Base-by-base conservation (phyloP, 2,329 filamentous ascomycete genomes). In the Zelopaecilomyces penicillatus region DNA sequence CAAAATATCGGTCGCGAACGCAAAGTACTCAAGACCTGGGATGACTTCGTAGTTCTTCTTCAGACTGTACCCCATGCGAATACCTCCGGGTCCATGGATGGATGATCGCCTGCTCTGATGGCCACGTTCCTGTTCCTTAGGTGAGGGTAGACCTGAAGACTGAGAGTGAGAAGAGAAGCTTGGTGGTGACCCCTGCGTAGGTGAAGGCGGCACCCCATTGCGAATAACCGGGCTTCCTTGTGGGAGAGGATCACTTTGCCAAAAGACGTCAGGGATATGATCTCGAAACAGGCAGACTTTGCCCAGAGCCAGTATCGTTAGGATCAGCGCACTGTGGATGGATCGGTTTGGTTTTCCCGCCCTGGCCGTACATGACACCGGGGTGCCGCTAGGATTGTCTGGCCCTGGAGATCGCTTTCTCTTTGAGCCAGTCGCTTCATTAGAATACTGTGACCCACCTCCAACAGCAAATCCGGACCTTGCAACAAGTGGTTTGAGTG, bases 21-120 rank as follows among this genome's bases (percentile, higher is more conserved):
- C 85, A 61, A 90, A 96, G 60, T 96, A 96, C 30, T 89, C 85
- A 46, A 97, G 69, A 0, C 93, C 93, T 1, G 93, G 91, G 49
- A 96, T 85, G 5, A 85, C 76, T 56, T 97, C 89, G 41, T 93
- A 74, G 58, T 95, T 95, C 54, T 67, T 67, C 50, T 66, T 66
- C 30, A 66, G 43, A 19, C 53, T 59, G 9, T 54, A 57, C 4
- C 61, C 61, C 7, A 52, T 44, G 19, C 62, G 58, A 37, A 52
- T 45, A 9, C 49, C 51, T 11, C 51, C 53, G 2, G 53, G 49
- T 2, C 64, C 71, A 55, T 81, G 72, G 37, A 76, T 59, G 0
- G 76, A 81, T 4, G 69, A 67, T 45, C 75, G 67, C 42, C 78
- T 68, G 52, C 72, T 74, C 50, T 67, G 63, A 1, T 62, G 53